Evolutionary conservation across 345 rosid species (phyloP).

Genomic region (Trapa incisa): DNA sequence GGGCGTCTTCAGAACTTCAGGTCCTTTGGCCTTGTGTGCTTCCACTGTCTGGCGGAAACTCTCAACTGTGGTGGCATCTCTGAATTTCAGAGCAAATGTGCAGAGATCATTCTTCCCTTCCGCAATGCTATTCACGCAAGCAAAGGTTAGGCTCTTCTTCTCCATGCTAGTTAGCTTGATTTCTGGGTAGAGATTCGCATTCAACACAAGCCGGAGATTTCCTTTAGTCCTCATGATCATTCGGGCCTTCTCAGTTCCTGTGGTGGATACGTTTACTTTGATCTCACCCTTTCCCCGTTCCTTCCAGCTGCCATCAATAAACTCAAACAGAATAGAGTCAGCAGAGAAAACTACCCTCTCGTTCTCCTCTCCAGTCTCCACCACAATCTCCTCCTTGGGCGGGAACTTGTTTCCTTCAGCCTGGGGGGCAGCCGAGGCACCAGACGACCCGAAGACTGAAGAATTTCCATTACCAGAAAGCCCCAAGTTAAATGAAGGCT

Average conservation of each 20-base stretch:
- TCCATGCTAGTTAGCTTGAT: constrained; percentile 95
- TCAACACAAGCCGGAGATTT: constrained; percentile 75
- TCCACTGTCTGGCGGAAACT: constrained; percentile 48
- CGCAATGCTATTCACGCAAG: constrained; percentile 57
- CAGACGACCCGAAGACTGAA: constrained; percentile 38
- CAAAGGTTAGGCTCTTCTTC: constrained; percentile 85
- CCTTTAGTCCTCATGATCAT: constrained; percentile 87
- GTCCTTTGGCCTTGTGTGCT: constrained; percentile 32
- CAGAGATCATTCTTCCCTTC: constrained; percentile 61
- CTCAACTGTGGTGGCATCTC: constrained; percentile 49
- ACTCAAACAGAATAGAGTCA: constrained; percentile 71
- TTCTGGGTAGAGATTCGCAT: constrained; percentile 77
- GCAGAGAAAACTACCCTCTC: constrained; percentile 72
- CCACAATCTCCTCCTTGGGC: constrained; percentile 62
- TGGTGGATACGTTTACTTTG: constrained; percentile 62
- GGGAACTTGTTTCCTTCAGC: constrained; percentile 50
- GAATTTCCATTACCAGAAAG: constrained; percentile 48
- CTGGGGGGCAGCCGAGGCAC: constrained; percentile 40
- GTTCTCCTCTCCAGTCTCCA: constrained; percentile 96
- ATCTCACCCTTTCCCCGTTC: constrained; percentile 98
- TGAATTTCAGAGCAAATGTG: constrained; percentile 77
- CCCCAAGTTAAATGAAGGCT: constrained; percentile 40
- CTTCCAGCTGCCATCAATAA: constrained; percentile 65
- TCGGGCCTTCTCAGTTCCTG: constrained; percentile 49
- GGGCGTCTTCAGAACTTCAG: constrained; percentile 45